Percentiles rank a stretch among this genome's conserved stretches.
phyloP scores from a whole-genome alignment of 2,329 filamentous ascomycete species.

The Xylaria multiplex region DNA sequence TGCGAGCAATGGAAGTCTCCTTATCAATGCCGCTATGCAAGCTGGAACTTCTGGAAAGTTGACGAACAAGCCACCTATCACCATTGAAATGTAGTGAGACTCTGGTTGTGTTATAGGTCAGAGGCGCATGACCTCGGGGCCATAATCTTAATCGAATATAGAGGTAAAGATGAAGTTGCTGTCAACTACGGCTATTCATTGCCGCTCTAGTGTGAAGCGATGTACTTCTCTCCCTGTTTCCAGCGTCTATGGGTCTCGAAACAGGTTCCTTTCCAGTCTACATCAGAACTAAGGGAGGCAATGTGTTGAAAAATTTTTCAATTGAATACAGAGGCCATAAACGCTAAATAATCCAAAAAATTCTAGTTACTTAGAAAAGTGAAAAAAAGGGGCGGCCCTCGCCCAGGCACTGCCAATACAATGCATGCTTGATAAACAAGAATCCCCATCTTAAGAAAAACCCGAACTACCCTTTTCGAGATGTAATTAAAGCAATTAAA shows the following conservation, averaged over 20 bases:
- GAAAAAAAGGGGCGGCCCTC: neutral
- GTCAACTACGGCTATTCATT: neutral
- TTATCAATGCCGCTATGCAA: constrained; percentile 69
- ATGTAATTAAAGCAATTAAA: constrained; percentile 10
- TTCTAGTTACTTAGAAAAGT: constrained; percentile 11
- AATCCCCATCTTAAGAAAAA: constrained; percentile 1
- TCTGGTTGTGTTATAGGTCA: neutral
- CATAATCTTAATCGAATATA: neutral
- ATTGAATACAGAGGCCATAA: constrained; percentile 21
- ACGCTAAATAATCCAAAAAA: constrained; percentile 10
- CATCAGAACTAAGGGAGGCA: neutral
- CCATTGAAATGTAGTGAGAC: constrained; percentile 41
- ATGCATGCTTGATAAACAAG: neutral
- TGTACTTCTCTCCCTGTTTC: neutral
- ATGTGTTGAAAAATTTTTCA: neutral
- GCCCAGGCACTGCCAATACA: neutral
- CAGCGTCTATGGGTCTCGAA: too few relatives aligned
- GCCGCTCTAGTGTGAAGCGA: neutral
- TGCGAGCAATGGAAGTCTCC: constrained; percentile 59
- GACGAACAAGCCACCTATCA: constrained; percentile 51
- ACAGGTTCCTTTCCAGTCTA: neutral
- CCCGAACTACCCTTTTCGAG: constrained; percentile 9
- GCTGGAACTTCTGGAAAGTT: constrained; percentile 62
- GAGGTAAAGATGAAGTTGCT: neutral
- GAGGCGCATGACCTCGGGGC: neutral